A percentile compares a stretch with the other conserved stretches of the same genome.
phyloP scores from a whole-genome alignment of 352 stramenopile genomes.

The Phytophthora colocasiae region DNA sequence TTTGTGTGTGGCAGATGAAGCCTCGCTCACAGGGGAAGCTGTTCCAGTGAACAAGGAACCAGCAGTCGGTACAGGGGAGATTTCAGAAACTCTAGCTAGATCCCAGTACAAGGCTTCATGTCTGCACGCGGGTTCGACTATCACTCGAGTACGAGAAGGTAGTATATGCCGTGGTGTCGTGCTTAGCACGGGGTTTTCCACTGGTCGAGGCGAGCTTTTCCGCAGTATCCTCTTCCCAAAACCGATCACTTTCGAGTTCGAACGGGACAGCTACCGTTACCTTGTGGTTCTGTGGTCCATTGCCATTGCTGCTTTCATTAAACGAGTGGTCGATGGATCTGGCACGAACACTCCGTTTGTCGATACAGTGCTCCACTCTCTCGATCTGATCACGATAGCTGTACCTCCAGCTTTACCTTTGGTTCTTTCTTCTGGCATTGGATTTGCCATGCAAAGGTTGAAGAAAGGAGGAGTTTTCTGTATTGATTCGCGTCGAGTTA shows the following conservation, averaged over 20 bases:
- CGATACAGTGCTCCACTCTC: constrained; percentile 36
- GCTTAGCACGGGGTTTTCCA: constrained; percentile 54
- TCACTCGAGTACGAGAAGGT: constrained; percentile 36
- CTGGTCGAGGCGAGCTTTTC: constrained; percentile 52
- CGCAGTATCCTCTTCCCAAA: constrained; percentile 52
- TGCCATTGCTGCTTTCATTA: constrained; percentile 42
- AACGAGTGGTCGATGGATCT: constrained; percentile 36
- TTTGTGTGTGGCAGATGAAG: constrained; percentile 52
- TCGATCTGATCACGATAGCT: constrained; percentile 62
- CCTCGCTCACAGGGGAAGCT: constrained; percentile 59
- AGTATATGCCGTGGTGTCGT: constrained; percentile 41
- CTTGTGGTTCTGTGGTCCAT: constrained; percentile 40
- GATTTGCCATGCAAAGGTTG: constrained; percentile 50
- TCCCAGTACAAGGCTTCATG: constrained; percentile 36
- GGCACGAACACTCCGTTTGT: constrained; percentile 21
- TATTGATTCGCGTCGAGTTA: constrained; percentile 56
- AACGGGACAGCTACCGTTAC: constrained; percentile 58
- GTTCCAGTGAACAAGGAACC: constrained; percentile 44
- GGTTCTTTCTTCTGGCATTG: constrained; percentile 55
- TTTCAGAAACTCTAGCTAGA: constrained; percentile 40
- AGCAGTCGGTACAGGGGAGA: constrained; percentile 14
- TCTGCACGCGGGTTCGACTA: constrained; percentile 43
- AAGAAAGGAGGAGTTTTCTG: constrained; percentile 43
- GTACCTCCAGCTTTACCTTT: constrained; percentile 58
- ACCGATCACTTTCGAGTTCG: constrained; percentile 44